Conservation (phyloP, 2,329 filamentous ascomycete genomes). For the Achaetomium macrosporum region DNA sequence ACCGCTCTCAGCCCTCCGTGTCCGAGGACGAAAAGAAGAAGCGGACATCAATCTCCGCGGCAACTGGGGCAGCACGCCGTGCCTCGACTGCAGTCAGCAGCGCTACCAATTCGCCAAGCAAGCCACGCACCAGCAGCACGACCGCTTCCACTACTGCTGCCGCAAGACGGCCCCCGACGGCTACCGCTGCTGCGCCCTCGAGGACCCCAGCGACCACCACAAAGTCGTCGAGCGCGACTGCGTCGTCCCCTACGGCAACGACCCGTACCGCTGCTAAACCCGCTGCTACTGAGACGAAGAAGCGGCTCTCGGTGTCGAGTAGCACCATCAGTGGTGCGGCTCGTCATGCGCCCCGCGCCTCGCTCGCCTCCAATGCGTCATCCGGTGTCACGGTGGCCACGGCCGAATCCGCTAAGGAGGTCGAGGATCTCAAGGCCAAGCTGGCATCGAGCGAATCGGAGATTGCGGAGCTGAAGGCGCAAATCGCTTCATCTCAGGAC, state of each 20-base stretch:
- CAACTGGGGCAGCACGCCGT: slow-evolving; percentile 26
- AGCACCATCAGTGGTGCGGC: slow-evolving; percentile 34
- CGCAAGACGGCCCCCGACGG: slow-evolving; percentile 32
- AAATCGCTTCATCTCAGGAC: slow-evolving; percentile 50
- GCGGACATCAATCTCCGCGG: slow-evolving; percentile 22
- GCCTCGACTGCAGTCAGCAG: slow-evolving; percentile 28
- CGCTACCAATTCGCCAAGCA: slow-evolving; percentile 24
- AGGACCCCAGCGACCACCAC: slow-evolving; percentile 30
- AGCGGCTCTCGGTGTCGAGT: slow-evolving; percentile 47
- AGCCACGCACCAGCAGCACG: slow-evolving; percentile 18
- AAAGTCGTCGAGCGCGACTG: slow-evolving; percentile 34
- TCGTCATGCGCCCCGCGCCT: slow-evolving; percentile 39
- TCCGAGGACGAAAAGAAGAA: slow-evolving; percentile 37
- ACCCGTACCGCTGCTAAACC: slow-evolving; percentile 33
- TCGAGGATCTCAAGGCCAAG: slow-evolving; percentile 56
- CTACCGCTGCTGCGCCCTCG: slow-evolving; percentile 29
- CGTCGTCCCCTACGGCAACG: slow-evolving; percentile 32
- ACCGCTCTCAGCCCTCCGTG: slow-evolving; percentile 31
- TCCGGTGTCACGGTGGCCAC: slow-evolving; percentile 32
- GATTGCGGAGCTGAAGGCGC: slow-evolving; percentile 50
- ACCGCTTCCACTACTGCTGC: slow-evolving; percentile 29
- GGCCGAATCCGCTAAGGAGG: slow-evolving; percentile 46
- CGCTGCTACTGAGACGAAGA: slow-evolving; percentile 46
- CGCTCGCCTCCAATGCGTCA: slow-evolving; percentile 26
- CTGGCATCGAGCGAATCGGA: slow-evolving; percentile 53